A percentile compares a stretch with the other conserved stretches of the same genome.
Evolutionary conservation across 495 filamentous ascomycete species (phyloP).

Genomic region (Penicillium cataractarum): DNA sequence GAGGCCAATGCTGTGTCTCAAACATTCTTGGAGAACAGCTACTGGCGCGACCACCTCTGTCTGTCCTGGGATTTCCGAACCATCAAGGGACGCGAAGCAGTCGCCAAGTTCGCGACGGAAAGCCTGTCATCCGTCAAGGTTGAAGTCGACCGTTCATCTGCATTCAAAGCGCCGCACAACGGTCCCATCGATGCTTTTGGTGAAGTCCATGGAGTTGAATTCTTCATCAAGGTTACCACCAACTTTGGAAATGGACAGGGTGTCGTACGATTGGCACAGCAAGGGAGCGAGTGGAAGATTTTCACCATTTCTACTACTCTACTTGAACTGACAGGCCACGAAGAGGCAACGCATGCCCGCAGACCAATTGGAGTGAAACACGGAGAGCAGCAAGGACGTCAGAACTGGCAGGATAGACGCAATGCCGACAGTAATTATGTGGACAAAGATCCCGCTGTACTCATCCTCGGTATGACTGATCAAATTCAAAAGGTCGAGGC

Average conservation of each 20-base stretch:
- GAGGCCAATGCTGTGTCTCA: conserved; percentile 35
- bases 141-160: conserved; percentile 51
- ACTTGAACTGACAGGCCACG: conserved; percentile 47
- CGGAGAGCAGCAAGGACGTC: conserved; percentile 54
- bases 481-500: neutral
- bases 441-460: conserved; percentile 59
- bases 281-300: conserved; percentile 60
- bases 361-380: conserved; percentile 53
- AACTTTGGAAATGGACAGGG: conserved; percentile 57
- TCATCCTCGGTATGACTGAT: conserved; percentile 64
- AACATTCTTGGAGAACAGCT: conserved; percentile 52
- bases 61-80: conserved; percentile 53
- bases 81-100: conserved; percentile 55
- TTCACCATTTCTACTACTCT: conserved; percentile 66
- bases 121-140: conserved; percentile 46
- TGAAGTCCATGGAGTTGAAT: conserved; percentile 54
- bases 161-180: conserved; percentile 50
- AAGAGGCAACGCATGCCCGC: conserved; percentile 43
- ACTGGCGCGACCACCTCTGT: conserved; percentile 50
- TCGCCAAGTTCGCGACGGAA: conserved; percentile 49
- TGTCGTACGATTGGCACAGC: conserved; percentile 56
- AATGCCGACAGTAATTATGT: conserved; percentile 56
- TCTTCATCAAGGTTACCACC: conserved; percentile 52
- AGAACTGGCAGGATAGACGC: conserved; percentile 70
- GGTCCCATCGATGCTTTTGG: conserved; percentile 53